A percentile compares a stretch with the other conserved stretches of the same genome.
Conservation (phyloP, 1,139 yeast species). For the Magnusiomyces sp. region DNA sequence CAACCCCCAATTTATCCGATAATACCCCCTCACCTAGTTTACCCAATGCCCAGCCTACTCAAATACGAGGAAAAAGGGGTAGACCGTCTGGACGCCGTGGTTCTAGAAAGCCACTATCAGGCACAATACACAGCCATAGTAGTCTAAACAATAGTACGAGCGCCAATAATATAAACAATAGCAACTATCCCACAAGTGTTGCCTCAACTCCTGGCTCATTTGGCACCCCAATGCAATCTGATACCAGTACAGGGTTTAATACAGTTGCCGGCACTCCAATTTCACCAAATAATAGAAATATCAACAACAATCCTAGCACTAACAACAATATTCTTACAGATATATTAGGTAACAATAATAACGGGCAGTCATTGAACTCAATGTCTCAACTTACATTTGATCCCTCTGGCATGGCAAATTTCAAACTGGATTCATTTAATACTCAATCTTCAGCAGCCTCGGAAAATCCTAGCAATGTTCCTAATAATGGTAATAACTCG, state of each 20-base stretch:
- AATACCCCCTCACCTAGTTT: not conserved
- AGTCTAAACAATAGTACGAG: not conserved
- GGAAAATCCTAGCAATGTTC: too few species aligned
- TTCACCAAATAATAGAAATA: not conserved
- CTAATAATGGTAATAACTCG: too few species aligned
- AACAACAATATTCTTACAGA: not conserved
- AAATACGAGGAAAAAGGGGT: constrained; percentile 1
- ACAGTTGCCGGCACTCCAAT: constrained; percentile 1
- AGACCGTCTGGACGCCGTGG: constrained; percentile 5
- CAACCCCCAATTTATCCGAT: not conserved
- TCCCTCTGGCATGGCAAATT: not conserved
- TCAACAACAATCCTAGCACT: not conserved
- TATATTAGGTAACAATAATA: not conserved
- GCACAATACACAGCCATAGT: not conserved
- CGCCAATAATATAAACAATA: not conserved
- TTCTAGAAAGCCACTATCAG: not conserved
- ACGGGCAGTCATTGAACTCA: too few species aligned
- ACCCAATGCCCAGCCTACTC: not conserved
- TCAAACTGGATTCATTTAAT: not conserved
- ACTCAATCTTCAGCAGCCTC: too few species aligned
- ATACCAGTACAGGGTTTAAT: too few species aligned
- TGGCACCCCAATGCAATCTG: too few species aligned
- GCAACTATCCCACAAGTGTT: too few species aligned
- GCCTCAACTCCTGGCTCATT: too few species aligned
- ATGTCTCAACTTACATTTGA: not conserved